Evolutionary conservation across 2,329 filamentous ascomycete genomes (phyloP).

Genomic region (Exophiala aquamarina): DNA sequence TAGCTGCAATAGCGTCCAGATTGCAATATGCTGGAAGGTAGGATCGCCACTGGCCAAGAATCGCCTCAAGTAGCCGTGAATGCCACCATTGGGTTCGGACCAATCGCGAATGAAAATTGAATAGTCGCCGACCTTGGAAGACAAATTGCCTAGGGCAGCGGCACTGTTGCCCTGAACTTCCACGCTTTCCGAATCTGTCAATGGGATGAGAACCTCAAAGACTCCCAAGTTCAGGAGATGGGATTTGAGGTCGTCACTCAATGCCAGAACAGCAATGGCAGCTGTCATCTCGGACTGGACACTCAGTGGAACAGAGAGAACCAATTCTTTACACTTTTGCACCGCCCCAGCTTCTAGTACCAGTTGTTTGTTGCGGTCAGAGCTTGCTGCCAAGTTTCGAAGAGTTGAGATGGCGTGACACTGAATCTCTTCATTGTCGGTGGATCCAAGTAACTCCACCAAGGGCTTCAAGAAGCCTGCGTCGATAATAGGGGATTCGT

Average conservation of each 20-base stretch:
- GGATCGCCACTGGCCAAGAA: conserved; percentile 93
- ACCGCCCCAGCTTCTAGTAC: conserved; percentile 95
- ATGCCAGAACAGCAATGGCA: conserved; percentile 92
- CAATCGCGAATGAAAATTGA: conserved; percentile 94
- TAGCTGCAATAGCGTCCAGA: conserved; percentile 94
- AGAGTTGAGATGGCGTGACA: conserved; percentile 98
- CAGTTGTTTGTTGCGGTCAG: conserved; percentile 96
- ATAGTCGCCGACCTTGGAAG: conserved; percentile 97
- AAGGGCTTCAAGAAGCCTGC: conserved; percentile 92
- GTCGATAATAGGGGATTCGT: conserved; percentile 98
- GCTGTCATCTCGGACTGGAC: conserved; percentile 99
- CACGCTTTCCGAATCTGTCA: conserved; percentile 93
- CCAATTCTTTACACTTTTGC: conserved; percentile 96
- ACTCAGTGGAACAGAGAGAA: conserved; percentile 86
- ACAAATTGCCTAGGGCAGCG: conserved; percentile 90
- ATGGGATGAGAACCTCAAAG: conserved; percentile 91
- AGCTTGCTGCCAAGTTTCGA: conserved; percentile 92
- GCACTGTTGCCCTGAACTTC: conserved; percentile 99
- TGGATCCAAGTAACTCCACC: conserved; percentile 89
- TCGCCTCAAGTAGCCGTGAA: conserved; percentile 89
- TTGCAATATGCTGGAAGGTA: conserved; percentile 98
- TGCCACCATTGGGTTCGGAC: conserved; percentile 87
- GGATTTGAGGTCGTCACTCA: conserved; percentile 93
- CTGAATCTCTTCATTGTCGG: conserved; percentile 97
- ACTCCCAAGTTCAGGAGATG: conserved; percentile 89